These are phyloP conservation scores for Hansenula sp. DNA, from an alignment of 1,139 yeast genomes.

Conservation along the genomic window DNA sequence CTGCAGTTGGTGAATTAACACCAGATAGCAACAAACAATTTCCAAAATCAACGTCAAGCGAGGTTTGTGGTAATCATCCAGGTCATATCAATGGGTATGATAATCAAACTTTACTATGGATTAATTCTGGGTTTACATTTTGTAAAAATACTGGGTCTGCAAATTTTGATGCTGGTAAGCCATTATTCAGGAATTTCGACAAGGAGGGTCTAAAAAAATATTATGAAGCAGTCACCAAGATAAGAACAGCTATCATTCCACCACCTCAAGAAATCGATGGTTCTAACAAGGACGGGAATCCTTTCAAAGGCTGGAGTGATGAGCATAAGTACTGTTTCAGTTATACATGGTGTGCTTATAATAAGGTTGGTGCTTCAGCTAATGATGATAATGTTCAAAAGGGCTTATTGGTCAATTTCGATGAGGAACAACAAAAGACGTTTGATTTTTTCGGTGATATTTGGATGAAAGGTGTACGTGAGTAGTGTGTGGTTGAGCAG, in stretches of 20 bases:
- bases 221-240: slow-evolving; percentile 11
- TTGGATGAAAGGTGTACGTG: slow-evolving; percentile 22
- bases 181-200: slow-evolving; percentile 12
- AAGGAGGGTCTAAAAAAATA: slow-evolving; percentile 5
- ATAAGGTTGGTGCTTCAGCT: slow-evolving; percentile 33
- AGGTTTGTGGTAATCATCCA: slow-evolving; percentile 43
- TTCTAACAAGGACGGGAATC: slow-evolving; percentile 36
- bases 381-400: slow-evolving; percentile 6
- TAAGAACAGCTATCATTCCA: slow-evolving; percentile 20
- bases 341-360: slow-evolving; percentile 60
- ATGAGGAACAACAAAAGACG: slow-evolving; percentile 13
- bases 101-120: slow-evolving; percentile 43
- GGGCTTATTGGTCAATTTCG: slow-evolving; percentile 22
- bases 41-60: slow-evolving; percentile 20
- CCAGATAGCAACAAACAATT: slow-evolving; percentile 13
- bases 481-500: too few species aligned
- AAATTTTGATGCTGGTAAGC: slow-evolving; percentile 12
- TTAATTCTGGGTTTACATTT: slow-evolving; percentile 49
- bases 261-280: slow-evolving; percentile 19
- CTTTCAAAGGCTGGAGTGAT: slow-evolving; percentile 53
- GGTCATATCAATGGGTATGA: slow-evolving; percentile 33
- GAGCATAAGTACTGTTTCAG: slow-evolving; percentile 46
- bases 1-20: slow-evolving; percentile 38
- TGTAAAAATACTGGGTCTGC: slow-evolving; percentile 37
- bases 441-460: slow-evolving; percentile 26